phyloP scores from a whole-genome alignment of 176 grass and related monocot genomes.

The Triticum turgidum region DNA sequence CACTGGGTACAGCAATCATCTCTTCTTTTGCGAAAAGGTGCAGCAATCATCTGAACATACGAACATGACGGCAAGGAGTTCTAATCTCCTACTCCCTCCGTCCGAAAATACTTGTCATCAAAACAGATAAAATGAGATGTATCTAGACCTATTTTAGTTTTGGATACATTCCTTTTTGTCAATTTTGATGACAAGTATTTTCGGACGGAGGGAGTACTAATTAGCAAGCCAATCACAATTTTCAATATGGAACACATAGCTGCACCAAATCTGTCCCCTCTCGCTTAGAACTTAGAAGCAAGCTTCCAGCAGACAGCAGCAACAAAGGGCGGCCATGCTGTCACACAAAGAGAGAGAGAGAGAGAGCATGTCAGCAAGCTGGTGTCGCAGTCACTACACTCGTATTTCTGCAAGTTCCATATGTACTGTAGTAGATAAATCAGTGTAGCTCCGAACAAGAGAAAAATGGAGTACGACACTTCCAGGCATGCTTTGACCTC shows the following conservation, averaged over 20 bases:
- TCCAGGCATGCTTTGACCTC: neutral
- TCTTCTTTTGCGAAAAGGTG: neutral
- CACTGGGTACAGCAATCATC: neutral
- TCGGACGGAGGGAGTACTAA: too few relatives aligned
- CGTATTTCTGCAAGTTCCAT: neutral
- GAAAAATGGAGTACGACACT: neutral
- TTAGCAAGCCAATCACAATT: neutral
- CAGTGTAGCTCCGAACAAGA: neutral
- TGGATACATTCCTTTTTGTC: too few relatives aligned
- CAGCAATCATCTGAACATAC: slow-evolving; percentile 21
- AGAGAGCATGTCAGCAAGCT: neutral
- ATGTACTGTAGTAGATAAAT: neutral
- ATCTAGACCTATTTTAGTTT: too few relatives aligned
- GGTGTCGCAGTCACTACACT: too few relatives aligned
- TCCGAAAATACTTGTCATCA: too few relatives aligned
- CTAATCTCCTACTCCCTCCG: neutral
- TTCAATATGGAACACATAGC: neutral
- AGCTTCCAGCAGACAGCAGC: slow-evolving; percentile 16
- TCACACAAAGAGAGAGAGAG: neutral
- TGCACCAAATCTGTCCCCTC: neutral
- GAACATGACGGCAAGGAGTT: neutral
- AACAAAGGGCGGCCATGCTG: slow-evolving; percentile 35
- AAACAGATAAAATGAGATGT: too few relatives aligned
- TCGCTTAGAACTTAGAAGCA: neutral
- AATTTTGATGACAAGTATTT: too few relatives aligned